Base-by-base conservation (phyloP, 2,329 filamentous ascomycete species). In the Sphaerostilbella broomeana region DNA sequence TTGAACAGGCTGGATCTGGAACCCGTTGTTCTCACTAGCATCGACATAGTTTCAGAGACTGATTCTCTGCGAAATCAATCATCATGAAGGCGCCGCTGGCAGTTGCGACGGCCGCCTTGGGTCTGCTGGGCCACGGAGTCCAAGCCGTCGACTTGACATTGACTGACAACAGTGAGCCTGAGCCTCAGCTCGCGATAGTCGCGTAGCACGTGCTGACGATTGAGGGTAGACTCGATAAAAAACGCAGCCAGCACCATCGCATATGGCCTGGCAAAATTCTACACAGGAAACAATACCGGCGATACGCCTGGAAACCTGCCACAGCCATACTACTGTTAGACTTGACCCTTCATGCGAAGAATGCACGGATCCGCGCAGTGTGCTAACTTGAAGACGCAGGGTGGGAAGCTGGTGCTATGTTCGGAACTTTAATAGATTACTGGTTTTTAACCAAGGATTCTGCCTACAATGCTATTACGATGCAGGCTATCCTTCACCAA, bases 331-430 rank as follows among this genome's bases (percentile, higher is more conserved):
- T 85, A 80, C 57, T 87, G 82, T 64, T 61, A 67, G 61, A 61
- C 59, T n/a, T n/a, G n/a, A n/a, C n/a, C n/a, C n/a, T n/a, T n/a
- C n/a, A n/a, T n/a, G n/a, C n/a, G n/a, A n/a, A n/a, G n/a, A n/a
- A n/a, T n/a, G n/a, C n/a, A n/a, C n/a, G n/a, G n/a, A n/a, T n/a
- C n/a, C n/a, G n/a, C n/a, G n/a, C n/a, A n/a, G n/a, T n/a, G n/a
- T 28, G 21, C 49, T 55, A 35, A 58, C 44, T 18, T 5, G 16
- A 17, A 18, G 6, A 51, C 35, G 25, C 29, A 65, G 62, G 69
- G 83, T 88, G 83, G 83, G 81, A 86, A 58, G 77, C 79, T 0
- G 78, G 80, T 15, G 77, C 79, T 38, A 73, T 88, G 70, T 84
- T 86, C 51, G 78, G 81, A 38, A 75, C 78, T 2, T 57, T 86